phyloP scores from a whole-genome alignment of 108 stramenopile species.

The Cyclotella distinguenda region DNA sequence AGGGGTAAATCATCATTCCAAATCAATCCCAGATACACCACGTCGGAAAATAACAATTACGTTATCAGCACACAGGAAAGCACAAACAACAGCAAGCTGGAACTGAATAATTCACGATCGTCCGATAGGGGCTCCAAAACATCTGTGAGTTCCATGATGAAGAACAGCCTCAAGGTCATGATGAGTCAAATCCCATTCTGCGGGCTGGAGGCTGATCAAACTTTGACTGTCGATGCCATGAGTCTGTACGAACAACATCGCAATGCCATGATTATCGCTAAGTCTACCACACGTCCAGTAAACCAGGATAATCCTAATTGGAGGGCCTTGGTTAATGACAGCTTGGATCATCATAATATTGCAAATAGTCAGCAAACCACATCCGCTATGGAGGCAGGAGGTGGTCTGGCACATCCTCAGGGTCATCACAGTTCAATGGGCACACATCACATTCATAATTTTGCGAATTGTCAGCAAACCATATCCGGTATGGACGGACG shows the following conservation, averaged over 20 bases:
- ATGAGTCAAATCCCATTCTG: not conserved
- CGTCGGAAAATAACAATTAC: not conserved
- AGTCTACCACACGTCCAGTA: not conserved
- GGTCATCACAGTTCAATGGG: no score
- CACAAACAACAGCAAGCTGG: not conserved
- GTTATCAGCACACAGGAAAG: not conserved
- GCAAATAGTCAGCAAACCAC: no score
- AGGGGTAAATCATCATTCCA: no score
- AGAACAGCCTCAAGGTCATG: slow-evolving; percentile 4
- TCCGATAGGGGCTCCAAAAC: not conserved
- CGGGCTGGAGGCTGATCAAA: not conserved
- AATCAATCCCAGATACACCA: no score
- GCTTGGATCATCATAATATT: slow-evolving; percentile 4
- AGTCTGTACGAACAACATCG: slow-evolving; percentile 1
- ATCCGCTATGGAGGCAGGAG: not conserved
- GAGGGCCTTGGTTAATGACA: slow-evolving; percentile 4
- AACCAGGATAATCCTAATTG: not conserved
- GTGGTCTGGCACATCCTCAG: not conserved
- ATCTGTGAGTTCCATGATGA: not conserved
- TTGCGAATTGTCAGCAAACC: no score
- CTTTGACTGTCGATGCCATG: not conserved
- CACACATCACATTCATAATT: no score
- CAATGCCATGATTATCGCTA: not conserved
- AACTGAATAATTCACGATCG: not conserved
- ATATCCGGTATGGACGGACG: no score